A percentile compares a stretch with the other conserved stretches of the same genome.
phyloP scores from a whole-genome alignment of 345 rosid genomes.

The Euphorbia peplus region DNA sequence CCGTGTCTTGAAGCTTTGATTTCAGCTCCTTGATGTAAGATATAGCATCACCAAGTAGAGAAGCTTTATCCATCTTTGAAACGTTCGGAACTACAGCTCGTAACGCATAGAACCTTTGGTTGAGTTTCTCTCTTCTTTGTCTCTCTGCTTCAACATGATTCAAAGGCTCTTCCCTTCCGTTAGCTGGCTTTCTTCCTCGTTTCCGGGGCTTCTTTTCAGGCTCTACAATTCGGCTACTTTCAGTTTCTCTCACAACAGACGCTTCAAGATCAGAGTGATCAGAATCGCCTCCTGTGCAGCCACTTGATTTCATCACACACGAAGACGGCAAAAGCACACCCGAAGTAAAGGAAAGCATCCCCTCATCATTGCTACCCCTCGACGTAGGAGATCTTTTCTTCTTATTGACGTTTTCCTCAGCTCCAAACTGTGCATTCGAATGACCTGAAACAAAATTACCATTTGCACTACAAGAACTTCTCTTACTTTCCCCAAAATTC shows the following conservation, averaged over 20 bases:
- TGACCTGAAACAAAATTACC: slow-evolving; percentile 51
- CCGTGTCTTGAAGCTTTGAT: slow-evolving; percentile 50
- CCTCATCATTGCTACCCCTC: slow-evolving; percentile 71
- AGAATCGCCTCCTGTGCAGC: slow-evolving; percentile 63
- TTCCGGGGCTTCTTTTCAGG: slow-evolving; percentile 83
- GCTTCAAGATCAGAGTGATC: slow-evolving; percentile 96
- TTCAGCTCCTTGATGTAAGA: slow-evolving; percentile 83
- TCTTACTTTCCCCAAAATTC: slow-evolving; percentile 72
- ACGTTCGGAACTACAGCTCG: slow-evolving; percentile 94
- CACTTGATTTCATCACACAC: slow-evolving; percentile 46
- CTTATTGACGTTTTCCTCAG: slow-evolving; percentile 63
- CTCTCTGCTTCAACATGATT: slow-evolving; percentile 99
- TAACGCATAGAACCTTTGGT: slow-evolving; percentile 77
- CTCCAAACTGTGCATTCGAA: slow-evolving; percentile 35
- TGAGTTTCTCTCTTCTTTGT: slow-evolving; percentile 95
- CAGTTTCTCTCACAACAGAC: slow-evolving; percentile 69
- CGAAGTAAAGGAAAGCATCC: slow-evolving; percentile 76
- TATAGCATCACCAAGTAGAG: slow-evolving; percentile 86
- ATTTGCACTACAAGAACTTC: slow-evolving; percentile 40
- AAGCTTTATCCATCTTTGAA: slow-evolving; percentile 98
- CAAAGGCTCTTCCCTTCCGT: slow-evolving; percentile 92
- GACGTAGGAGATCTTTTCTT: slow-evolving; percentile 61
- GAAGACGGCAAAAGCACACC: slow-evolving; percentile 62
- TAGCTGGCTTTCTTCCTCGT: slow-evolving; percentile 94
- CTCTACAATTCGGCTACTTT: slow-evolving; percentile 55